These are phyloP conservation scores for Tagetes erecta DNA, from an alignment of 129 eudicot species.

Conservation along the genomic window DNA sequence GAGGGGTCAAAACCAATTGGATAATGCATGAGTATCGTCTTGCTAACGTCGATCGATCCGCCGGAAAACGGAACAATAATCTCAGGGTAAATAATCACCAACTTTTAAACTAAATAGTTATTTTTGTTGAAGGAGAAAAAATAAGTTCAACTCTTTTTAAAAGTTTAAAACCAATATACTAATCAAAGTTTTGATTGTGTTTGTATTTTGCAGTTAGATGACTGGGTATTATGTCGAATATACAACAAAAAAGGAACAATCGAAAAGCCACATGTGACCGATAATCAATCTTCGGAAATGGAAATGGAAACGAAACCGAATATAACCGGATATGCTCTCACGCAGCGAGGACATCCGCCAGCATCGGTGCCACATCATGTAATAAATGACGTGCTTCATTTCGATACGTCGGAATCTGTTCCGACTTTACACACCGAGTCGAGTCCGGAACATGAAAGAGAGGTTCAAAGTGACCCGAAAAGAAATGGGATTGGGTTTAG, in stretches of 20 bases:
- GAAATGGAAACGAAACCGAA: conserved; percentile 52
- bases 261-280: conserved; percentile 47
- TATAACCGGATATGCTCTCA: conserved; percentile 17
- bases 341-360: conserved; percentile 19
- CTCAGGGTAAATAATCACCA: conserved; percentile 42
- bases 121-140: too few species aligned
- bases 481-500: conserved; percentile 35
- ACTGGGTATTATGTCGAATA: conserved; percentile 75
- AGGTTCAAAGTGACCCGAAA: conserved; percentile 54
- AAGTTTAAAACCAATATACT: not conserved
- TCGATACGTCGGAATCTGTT: conserved; percentile 54
- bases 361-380: conserved; percentile 33
- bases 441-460: conserved; percentile 55
- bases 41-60: conserved; percentile 68
- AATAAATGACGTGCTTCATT: conserved; percentile 42
- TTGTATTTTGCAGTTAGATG: conserved; percentile 50
- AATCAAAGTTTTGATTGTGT: not conserved
- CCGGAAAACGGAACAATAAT: conserved; percentile 54
- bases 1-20: conserved; percentile 70
- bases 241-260: conserved; percentile 66
- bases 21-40: conserved; percentile 75
- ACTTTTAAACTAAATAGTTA: not conserved
- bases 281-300: conserved; percentile 44
- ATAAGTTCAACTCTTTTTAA: not conserved
- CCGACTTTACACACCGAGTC: conserved; percentile 63